Base-by-base conservation (phyloP, 805 yeast genomes). In the Priceomyces castillae region DNA sequence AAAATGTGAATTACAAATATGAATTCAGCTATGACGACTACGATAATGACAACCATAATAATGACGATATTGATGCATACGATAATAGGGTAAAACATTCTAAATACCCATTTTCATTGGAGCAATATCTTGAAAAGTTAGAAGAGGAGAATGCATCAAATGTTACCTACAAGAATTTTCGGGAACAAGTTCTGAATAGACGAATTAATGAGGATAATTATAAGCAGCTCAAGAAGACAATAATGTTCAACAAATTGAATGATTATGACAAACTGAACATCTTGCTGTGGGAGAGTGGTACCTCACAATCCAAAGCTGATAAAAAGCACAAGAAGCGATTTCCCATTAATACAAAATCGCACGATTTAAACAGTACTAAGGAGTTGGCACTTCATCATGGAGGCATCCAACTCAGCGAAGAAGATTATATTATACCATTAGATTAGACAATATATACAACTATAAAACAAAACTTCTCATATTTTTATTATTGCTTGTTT, bases 1-100 rank as follows among this genome's bases (percentile, higher is more conserved):
- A 52, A 7, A 50, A 57, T 7, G 53, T 53, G 1, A 39, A 44
- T 7, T 67, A 53, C 44, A 47, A 52, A 12, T 69, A 69, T 41
- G 61, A 65, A 33, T 59, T 55, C 37, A 62, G 62, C 11, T 51
- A 46, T 4, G 51, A 39, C 2, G 49, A 35, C 7, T 40, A 44
- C 7, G 48, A 40, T 15, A 40, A 40, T 7, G 49, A 40, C 30
- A 37, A 42, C 4, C 50, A 50, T 34, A 19, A 33, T 9, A 46
- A 41, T 5, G 40, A 46, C 23, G 42, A 42, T 12, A 22, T 33
- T 17, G 30, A 34, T 17, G 12, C n/a, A 5, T 19, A 14, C 12
- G 28, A 31, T 11, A 17, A 30, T 11, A 34, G 23, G 5, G 19
- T 16, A 15, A 15, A n/a, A n/a, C n/a, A n/a, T n/a, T n/a, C n/a